Conservation (phyloP, 108 stramenopile genomes). For the Cyclotella baltica region DNA sequence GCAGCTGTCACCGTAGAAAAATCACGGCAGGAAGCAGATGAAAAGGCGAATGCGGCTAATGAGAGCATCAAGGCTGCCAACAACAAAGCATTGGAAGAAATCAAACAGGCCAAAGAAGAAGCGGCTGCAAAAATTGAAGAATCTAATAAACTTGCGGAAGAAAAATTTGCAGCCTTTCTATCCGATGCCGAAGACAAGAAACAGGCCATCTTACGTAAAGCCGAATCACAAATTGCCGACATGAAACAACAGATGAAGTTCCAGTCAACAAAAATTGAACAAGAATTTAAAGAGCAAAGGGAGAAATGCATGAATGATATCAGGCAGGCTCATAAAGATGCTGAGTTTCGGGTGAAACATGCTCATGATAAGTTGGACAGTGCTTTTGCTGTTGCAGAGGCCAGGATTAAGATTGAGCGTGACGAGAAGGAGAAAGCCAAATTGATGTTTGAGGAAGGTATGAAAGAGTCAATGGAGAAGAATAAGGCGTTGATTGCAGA, state of each 20-base stretch:
- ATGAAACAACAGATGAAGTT: too few relatives aligned
- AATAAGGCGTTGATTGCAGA: slow-evolving; percentile 17
- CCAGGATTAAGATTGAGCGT: background rate
- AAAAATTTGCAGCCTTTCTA: slow-evolving; percentile 21
- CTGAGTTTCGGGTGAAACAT: background rate
- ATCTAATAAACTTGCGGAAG: background rate
- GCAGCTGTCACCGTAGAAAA: background rate
- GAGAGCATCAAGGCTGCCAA: background rate
- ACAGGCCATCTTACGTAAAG: too few relatives aligned
- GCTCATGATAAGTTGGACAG: background rate
- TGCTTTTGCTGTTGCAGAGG: slow-evolving; percentile 12
- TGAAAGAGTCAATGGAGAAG: slow-evolving; percentile 14
- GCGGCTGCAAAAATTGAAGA: slow-evolving; percentile 2
- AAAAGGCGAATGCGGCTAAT: background rate
- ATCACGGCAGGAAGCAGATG: slow-evolving; percentile 8
- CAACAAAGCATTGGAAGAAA: background rate
- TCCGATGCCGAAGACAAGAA: slow-evolving; percentile 19
- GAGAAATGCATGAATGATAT: too few relatives aligned
- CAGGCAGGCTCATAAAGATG: background rate
- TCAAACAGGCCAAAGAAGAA: slow-evolving; percentile 11
- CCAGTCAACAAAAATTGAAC: too few relatives aligned
- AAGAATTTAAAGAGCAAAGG: too few relatives aligned
- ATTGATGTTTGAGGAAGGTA: background rate
- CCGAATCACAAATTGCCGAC: too few relatives aligned
- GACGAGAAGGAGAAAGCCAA: slow-evolving; percentile 14